Evolutionary conservation across 345 rosid species (phyloP).

Genomic region (Laguncularia racemosa): DNA sequence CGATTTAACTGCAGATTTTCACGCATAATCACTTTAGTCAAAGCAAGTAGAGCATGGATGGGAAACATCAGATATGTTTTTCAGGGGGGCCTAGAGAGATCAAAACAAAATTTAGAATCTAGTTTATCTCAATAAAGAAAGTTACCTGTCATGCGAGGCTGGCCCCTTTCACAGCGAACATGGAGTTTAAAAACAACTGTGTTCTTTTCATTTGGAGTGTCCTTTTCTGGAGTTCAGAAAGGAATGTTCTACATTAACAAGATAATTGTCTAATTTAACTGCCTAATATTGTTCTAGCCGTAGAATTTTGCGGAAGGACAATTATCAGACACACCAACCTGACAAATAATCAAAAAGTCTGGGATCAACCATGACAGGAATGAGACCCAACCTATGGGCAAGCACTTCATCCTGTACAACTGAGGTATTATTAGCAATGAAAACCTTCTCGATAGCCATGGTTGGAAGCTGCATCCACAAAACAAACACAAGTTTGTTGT

Average conservation of each 20-base stretch:
- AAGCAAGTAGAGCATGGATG: neutral
- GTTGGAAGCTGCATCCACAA: conserved; percentile 59
- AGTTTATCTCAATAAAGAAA: conserved; percentile 1
- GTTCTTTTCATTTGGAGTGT: conserved; percentile 78
- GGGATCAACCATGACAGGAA: conserved; percentile 79
- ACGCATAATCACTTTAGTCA: neutral
- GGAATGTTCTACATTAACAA: neutral
- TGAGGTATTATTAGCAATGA: conserved; percentile 85
- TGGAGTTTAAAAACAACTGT: conserved; percentile 93
- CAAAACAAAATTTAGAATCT: neutral
- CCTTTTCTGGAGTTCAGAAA: conserved; percentile 41
- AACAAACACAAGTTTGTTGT: neutral
- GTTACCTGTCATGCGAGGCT: conserved; percentile 52
- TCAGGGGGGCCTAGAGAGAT: neutral
- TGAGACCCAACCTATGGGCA: conserved; percentile 88
- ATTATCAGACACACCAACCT: conserved; percentile 28
- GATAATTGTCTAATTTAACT: neutral
- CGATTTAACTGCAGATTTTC: conserved; percentile 51
- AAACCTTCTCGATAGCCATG: conserved; percentile 92
- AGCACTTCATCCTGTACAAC: conserved; percentile 87
- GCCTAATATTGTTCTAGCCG: neutral
- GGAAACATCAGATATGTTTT: neutral
- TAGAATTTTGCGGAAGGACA: neutral
- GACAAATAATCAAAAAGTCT: conserved; percentile 81
- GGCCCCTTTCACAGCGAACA: conserved; percentile 39